A percentile compares a stretch with the other conserved stretches of the same genome.
These are phyloP conservation scores for Colletotrichum chlorophyti DNA, from an alignment of 2,329 filamentous ascomycete species.

Conservation along the genomic window DNA sequence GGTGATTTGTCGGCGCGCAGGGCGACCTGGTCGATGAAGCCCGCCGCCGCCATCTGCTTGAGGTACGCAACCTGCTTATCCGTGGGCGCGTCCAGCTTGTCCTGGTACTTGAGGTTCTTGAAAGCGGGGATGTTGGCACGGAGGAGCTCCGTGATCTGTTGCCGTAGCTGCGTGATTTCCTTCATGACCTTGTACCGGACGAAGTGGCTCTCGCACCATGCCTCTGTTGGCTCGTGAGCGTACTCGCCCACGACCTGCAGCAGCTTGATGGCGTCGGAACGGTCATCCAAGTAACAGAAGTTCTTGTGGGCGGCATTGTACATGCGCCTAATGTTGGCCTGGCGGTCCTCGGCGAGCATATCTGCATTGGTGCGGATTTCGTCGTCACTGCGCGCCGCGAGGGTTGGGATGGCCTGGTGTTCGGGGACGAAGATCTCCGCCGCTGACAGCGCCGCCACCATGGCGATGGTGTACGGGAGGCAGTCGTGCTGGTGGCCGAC, in stretches of 20 bases:
- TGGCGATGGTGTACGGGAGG: constrained; percentile 82
- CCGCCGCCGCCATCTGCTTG: constrained; percentile 89
- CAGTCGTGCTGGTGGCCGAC: constrained; percentile 85
- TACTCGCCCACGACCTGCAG: constrained; percentile 90
- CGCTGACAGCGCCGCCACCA: constrained; percentile 88
- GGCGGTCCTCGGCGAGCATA: constrained; percentile 73
- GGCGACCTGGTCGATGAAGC: constrained; percentile 93
- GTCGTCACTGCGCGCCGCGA: constrained; percentile 53
- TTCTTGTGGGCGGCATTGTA: constrained; percentile 78
- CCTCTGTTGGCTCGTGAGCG: constrained; percentile 73
- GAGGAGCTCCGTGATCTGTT: constrained; percentile 83
- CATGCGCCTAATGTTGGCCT: constrained; percentile 65
- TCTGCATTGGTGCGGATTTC: constrained; percentile 70
- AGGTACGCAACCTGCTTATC: constrained; percentile 77
- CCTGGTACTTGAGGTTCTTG: constrained; percentile 61
- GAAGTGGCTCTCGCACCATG: constrained; percentile 84
- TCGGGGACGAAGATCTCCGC: constrained; percentile 88
- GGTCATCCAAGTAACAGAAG: constrained; percentile 82
- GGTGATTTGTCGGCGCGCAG: constrained; percentile 89
- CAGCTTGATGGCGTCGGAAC: constrained; percentile 87
- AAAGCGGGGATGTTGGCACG: constrained; percentile 74
- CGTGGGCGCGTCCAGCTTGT: constrained; percentile 64
- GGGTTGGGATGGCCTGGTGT: constrained; percentile 72
- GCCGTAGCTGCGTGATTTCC: constrained; percentile 83
- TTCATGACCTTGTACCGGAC: constrained; percentile 86